Evolutionary conservation across 2,329 filamentous ascomycete species (phyloP).

Genomic region (Tolypocladium nubicola): DNA sequence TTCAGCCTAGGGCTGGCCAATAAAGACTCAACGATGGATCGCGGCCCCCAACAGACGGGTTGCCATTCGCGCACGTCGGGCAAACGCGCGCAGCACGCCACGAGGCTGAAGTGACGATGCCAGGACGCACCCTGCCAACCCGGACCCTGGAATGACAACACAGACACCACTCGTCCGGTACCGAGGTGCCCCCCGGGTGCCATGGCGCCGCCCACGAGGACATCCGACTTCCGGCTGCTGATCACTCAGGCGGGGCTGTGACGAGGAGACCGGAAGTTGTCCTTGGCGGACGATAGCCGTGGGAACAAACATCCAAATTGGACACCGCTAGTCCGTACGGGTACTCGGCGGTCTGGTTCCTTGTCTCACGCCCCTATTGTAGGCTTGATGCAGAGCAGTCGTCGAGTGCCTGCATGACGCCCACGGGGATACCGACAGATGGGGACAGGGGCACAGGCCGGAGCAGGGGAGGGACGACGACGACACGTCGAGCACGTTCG

Average conservation of each 20-base stretch:
- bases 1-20: background rate
- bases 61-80: background rate
- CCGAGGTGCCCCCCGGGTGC: background rate
- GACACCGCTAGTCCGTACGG: background rate
- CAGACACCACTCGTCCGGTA: background rate
- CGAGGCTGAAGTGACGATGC: background rate
- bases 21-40: background rate
- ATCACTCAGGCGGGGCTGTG: background rate
- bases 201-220: background rate
- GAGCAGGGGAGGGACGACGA: background rate
- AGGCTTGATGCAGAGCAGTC: background rate
- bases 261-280: background rate
- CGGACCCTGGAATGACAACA: constrained; percentile 1
- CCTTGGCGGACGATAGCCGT: background rate
- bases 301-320: background rate
- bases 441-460: background rate
- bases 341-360: background rate
- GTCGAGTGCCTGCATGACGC: background rate
- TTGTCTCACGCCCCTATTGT: background rate
- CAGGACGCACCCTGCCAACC: background rate
- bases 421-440: background rate
- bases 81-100: background rate
- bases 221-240: background rate
- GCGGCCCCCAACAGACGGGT: background rate
- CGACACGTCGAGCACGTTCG: background rate